A percentile compares a stretch with the other conserved stretches of the same genome.
These are phyloP conservation scores for Actinomucor elegans DNA, from an alignment of 371 early-diverging fungal species.

Conservation along the genomic window DNA sequence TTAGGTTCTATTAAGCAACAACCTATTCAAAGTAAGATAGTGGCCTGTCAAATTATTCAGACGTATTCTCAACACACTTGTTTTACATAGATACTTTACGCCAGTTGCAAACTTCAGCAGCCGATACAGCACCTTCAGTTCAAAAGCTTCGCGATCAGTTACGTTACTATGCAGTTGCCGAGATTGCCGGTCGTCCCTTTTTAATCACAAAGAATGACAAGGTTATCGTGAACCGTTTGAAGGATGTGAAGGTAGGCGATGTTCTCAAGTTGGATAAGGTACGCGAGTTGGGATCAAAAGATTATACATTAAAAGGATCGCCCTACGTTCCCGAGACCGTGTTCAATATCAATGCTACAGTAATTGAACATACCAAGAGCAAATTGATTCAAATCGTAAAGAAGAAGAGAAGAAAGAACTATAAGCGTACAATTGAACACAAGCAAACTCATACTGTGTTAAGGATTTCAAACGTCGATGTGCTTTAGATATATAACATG, in stretches of 20 bases:
- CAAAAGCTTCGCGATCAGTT: slow-evolving; percentile 57
- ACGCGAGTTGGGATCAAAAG: slow-evolving; percentile 84
- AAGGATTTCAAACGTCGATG: slow-evolving; percentile 72
- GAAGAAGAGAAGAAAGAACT: slow-evolving; percentile 88
- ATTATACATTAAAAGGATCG: slow-evolving; percentile 83
- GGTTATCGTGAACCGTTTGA: slow-evolving; percentile 79
- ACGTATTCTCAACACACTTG: not conserved
- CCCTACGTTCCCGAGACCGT: slow-evolving; percentile 79
- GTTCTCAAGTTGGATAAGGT: slow-evolving; percentile 84
- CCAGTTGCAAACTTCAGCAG: slow-evolving; percentile 19
- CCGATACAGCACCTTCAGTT: slow-evolving; percentile 12
- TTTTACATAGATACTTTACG: slow-evolving; percentile 13
- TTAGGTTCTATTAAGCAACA: slow-evolving; percentile 13
- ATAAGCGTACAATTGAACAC: slow-evolving; percentile 71
- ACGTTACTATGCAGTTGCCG: slow-evolving; percentile 83
- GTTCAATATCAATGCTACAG: slow-evolving; percentile 80
- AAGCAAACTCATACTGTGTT: slow-evolving; percentile 79
- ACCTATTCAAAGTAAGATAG: slow-evolving; percentile 25
- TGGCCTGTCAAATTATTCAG: not conserved
- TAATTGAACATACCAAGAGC: slow-evolving; percentile 89
- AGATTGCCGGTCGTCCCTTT: slow-evolving; percentile 86
- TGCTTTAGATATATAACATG: slow-evolving; percentile 28
- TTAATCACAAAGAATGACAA: slow-evolving; percentile 88
- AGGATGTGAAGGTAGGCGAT: slow-evolving; percentile 85
- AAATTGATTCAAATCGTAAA: slow-evolving; percentile 76